These are phyloP conservation scores for Clathrospora elynae DNA, from an alignment of 2,329 filamentous ascomycete species.

Conservation along the genomic window DNA sequence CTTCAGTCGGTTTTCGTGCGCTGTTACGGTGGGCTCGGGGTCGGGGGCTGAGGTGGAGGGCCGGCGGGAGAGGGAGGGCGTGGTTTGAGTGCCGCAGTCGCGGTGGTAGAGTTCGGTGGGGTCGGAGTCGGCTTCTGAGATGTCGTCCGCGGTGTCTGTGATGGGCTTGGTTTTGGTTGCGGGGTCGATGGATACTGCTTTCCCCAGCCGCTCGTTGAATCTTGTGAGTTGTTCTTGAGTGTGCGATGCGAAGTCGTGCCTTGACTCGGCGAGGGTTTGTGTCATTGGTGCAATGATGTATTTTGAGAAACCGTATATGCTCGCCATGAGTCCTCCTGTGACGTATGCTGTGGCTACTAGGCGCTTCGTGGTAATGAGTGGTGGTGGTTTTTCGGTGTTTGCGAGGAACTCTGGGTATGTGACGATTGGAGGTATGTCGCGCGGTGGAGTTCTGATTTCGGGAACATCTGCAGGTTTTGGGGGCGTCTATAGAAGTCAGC, in stretches of 20 bases:
- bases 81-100: constrained; percentile 80
- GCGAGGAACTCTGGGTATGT: constrained; percentile 70
- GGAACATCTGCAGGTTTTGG: constrained; percentile 19
- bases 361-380: constrained; percentile 62
- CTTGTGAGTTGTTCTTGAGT: constrained; percentile 58
- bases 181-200: constrained; percentile 67
- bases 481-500: constrained; percentile 26
- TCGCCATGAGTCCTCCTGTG: constrained; percentile 60
- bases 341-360: constrained; percentile 63
- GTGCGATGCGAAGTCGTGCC: constrained; percentile 62
- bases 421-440: constrained; percentile 64
- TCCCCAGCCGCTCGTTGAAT: constrained; percentile 63
- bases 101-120: constrained; percentile 82
- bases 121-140: constrained; percentile 61
- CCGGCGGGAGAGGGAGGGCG: constrained; percentile 55
- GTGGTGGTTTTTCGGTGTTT: constrained; percentile 62
- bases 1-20: constrained; percentile 55
- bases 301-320: constrained; percentile 72
- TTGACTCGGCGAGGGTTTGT: constrained; percentile 57
- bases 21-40: constrained; percentile 36
- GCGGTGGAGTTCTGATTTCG: constrained; percentile 28
- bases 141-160: constrained; percentile 43
- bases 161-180: constrained; percentile 36
- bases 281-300: constrained; percentile 70
- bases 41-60: constrained; percentile 34